A percentile compares a stretch with the other conserved stretches of the same genome.
phyloP scores from a whole-genome alignment of 805 yeast genomes.

The Wickerhamiella hasegawae region DNA sequence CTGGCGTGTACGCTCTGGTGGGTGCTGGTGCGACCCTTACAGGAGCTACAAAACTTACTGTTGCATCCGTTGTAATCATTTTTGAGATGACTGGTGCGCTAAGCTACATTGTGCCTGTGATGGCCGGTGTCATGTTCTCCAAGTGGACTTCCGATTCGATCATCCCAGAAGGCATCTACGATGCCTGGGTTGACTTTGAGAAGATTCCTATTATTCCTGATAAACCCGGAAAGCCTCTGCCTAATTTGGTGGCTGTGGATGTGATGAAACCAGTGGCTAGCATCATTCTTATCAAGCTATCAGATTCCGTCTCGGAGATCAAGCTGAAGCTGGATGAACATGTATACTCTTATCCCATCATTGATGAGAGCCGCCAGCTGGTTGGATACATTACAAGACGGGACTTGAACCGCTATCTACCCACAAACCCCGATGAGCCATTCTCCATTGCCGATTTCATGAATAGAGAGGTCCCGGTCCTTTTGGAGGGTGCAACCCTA shows the following conservation, averaged over 20 bases:
- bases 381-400: conserved; percentile 3
- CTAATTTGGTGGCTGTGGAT: conserved; percentile 3
- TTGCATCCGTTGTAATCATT: conserved; percentile 62
- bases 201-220: not conserved
- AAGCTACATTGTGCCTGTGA: conserved; percentile 67
- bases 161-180: conserved; percentile 44
- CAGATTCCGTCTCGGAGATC: conserved; percentile 2
- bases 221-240: conserved; percentile 1
- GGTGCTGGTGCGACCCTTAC: conserved; percentile 76
- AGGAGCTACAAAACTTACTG: conserved; percentile 67
- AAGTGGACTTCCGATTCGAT: conserved; percentile 56
- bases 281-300: not conserved
- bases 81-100: conserved; percentile 81
- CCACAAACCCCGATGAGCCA: conserved; percentile 1
- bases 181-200: conserved; percentile 19
- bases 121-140: conserved; percentile 66
- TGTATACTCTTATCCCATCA: conserved; percentile 4
- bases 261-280: conserved; percentile 4
- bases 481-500: conserved; percentile 2
- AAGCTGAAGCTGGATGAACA: not conserved
- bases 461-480: conserved; percentile 1
- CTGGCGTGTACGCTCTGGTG: conserved; percentile 77
- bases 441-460: not conserved
- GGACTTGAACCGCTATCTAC: conserved; percentile 1
- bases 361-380: conserved; percentile 3